A percentile compares a stretch with the other conserved stretches of the same genome.
Evolutionary conservation across 768 basidiomycete genomes (phyloP).

Genomic region (Mycena floridula): DNA sequence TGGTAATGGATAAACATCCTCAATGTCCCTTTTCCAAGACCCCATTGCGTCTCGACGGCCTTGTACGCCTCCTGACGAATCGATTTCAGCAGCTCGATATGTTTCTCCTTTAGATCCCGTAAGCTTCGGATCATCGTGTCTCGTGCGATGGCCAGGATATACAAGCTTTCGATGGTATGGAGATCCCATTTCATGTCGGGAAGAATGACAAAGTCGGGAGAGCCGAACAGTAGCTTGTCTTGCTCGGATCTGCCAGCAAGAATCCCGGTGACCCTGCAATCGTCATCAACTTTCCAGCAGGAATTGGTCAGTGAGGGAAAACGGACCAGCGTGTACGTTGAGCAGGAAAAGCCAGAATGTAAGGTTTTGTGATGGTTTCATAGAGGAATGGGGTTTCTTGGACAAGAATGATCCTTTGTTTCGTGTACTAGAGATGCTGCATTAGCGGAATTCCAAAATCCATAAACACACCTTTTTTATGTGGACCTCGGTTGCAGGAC

Average conservation of each 20-base stretch:
- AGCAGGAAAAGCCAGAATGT: slow-evolving; percentile 68
- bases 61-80: slow-evolving; percentile 53
- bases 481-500: slow-evolving; percentile 86
- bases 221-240: slow-evolving; percentile 63
- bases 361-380: slow-evolving; percentile 63
- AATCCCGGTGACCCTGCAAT: slow-evolving; percentile 77
- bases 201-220: slow-evolving; percentile 65
- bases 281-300: neutral
- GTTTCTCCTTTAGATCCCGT: slow-evolving; percentile 63
- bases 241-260: slow-evolving; percentile 71
- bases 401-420: slow-evolving; percentile 66
- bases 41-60: slow-evolving; percentile 60
- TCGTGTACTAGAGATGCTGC: slow-evolving; percentile 52
- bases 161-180: slow-evolving; percentile 66
- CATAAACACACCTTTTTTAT: slow-evolving; percentile 60
- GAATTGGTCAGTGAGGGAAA: neutral
- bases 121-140: slow-evolving; percentile 60
- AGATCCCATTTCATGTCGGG: slow-evolving; percentile 99
- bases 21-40: slow-evolving; percentile 52
- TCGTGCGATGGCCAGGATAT: slow-evolving; percentile 75
- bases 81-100: slow-evolving; percentile 60
- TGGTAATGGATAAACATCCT: slow-evolving; percentile 92
- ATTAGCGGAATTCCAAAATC: neutral
- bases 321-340: slow-evolving; percentile 77
- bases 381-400: slow-evolving; percentile 82